Conservation (phyloP, 2,329 filamentous ascomycete genomes). For the Gliomastix tumulicola region DNA sequence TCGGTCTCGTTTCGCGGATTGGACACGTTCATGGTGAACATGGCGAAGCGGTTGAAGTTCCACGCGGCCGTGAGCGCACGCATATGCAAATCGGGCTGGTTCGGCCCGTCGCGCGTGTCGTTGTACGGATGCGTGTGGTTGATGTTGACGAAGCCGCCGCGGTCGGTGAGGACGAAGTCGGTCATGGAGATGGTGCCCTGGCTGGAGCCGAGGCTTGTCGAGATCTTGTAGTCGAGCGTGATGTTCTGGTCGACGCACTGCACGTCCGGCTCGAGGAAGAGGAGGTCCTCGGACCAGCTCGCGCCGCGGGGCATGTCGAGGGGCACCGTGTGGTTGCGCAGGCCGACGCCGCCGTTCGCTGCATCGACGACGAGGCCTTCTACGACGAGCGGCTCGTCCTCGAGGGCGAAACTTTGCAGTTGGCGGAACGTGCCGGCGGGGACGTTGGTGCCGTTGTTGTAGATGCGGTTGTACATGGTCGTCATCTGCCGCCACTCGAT, state of each 20-base stretch:
- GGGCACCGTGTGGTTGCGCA: conserved; percentile 36
- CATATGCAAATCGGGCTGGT: too few species aligned
- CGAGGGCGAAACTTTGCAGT: conserved; percentile 19
- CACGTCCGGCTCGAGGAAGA: conserved; percentile 37
- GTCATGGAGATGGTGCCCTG: too few species aligned
- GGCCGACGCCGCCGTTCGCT: conserved; percentile 30
- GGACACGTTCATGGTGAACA: too few species aligned
- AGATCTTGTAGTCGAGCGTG: conserved; percentile 31
- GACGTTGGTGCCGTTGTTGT: conserved; percentile 21
- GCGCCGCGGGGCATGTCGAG: conserved; percentile 20
- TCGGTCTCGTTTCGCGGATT: too few species aligned
- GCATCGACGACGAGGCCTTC: conserved; percentile 37
- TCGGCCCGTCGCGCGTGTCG: too few species aligned
- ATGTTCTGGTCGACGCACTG: conserved; percentile 33
- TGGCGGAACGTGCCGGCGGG: conserved; percentile 14
- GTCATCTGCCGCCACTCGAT: conserved; percentile 23
- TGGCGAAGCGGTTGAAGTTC: too few species aligned
- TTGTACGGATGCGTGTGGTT: too few species aligned
- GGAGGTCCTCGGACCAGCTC: conserved; percentile 37
- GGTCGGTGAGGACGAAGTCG: too few species aligned
- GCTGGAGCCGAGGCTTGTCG: too few species aligned
- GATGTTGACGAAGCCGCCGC: too few species aligned
- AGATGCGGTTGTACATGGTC: conserved; percentile 8
- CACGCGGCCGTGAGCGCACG: too few species aligned
- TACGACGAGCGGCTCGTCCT: conserved; percentile 20